These are phyloP conservation scores for Marasmius sp. DNA, from an alignment of 1,284 basidiomycete genomes.

Conservation along the genomic window DNA sequence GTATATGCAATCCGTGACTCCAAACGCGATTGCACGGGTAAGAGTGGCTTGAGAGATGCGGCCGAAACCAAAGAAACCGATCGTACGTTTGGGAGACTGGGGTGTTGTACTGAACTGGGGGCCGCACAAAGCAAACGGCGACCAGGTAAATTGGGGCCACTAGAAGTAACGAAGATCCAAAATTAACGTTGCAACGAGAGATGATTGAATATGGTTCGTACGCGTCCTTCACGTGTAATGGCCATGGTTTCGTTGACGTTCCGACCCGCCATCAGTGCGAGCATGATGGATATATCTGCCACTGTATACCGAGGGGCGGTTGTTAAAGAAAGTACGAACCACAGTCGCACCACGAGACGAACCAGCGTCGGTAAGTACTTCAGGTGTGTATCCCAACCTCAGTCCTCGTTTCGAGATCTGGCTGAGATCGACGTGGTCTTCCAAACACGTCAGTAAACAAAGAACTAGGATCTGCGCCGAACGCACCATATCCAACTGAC, in stretches of 20 bases:
- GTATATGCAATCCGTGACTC: conserved; percentile 71
- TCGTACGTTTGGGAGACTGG: conserved; percentile 58
- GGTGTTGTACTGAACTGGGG: conserved; percentile 67
- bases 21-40: conserved; percentile 76
- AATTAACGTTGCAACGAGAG: background rate
- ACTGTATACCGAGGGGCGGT: conserved; percentile 41
- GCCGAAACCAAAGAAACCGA: conserved; percentile 93
- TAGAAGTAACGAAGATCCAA: conserved; percentile 20
- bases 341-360: conserved; percentile 16
- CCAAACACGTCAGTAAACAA: background rate
- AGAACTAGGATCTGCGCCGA: background rate
- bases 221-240: conserved; percentile 70
- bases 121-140: conserved; percentile 80
- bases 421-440: conserved; percentile 81
- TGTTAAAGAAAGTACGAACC: too few relatives aligned
- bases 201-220: conserved; percentile 28
- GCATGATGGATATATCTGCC: conserved; percentile 85
- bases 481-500: conserved; percentile 83
- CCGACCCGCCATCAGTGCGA: conserved; percentile 88
- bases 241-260: conserved; percentile 66
- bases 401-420: conserved; percentile 68
- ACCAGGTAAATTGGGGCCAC: conserved; percentile 72
- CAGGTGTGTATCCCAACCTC: conserved; percentile 87
- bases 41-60: conserved; percentile 86
- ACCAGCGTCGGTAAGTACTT: conserved; percentile 88